Conservation (phyloP, 2,329 filamentous ascomycete genomes). For the Dothideomycetes sp. region DNA sequence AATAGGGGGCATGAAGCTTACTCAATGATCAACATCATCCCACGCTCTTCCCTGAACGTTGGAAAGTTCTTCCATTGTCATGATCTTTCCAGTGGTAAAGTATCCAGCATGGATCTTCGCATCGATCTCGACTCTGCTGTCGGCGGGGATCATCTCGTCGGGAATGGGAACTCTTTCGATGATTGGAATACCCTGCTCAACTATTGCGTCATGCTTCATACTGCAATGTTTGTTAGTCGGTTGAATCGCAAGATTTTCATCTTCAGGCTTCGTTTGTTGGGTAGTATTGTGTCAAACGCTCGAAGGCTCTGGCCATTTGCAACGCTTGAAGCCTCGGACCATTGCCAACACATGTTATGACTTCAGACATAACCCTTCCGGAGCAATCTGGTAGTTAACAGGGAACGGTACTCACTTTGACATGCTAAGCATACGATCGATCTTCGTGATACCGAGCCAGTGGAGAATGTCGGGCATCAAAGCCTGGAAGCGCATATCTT, state of each 20-base stretch:
- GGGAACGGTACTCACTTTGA: slow-evolving; percentile 59
- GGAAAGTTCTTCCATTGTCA: slow-evolving; percentile 76
- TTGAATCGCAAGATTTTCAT: background rate
- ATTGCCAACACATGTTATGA: too few species aligned
- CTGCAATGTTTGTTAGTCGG: too few species aligned
- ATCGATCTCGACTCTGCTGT: slow-evolving; percentile 96
- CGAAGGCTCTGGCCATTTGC: too few species aligned
- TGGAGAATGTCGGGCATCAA: slow-evolving; percentile 90
- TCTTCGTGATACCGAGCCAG: slow-evolving; percentile 97
- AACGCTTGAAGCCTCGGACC: too few species aligned
- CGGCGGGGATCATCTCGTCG: slow-evolving; percentile 85
- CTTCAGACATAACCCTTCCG: too few species aligned
- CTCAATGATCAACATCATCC: slow-evolving; percentile 56
- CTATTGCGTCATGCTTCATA: slow-evolving; percentile 87
- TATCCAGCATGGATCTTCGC: slow-evolving; percentile 91
- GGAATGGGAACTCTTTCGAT: slow-evolving; percentile 85
- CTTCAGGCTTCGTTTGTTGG: too few species aligned
- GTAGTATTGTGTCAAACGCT: too few species aligned
- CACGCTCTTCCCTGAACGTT: slow-evolving; percentile 83
- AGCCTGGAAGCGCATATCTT: slow-evolving; percentile 94
- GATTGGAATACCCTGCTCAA: slow-evolving; percentile 78
- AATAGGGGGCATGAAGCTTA: background rate
- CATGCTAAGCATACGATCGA: slow-evolving; percentile 98
- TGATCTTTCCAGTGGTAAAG: slow-evolving; percentile 80
- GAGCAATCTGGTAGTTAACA: slow-evolving; percentile 1